Conservation (phyloP, 2,329 filamentous ascomycete species). For the Diplocarpon rosae region DNA sequence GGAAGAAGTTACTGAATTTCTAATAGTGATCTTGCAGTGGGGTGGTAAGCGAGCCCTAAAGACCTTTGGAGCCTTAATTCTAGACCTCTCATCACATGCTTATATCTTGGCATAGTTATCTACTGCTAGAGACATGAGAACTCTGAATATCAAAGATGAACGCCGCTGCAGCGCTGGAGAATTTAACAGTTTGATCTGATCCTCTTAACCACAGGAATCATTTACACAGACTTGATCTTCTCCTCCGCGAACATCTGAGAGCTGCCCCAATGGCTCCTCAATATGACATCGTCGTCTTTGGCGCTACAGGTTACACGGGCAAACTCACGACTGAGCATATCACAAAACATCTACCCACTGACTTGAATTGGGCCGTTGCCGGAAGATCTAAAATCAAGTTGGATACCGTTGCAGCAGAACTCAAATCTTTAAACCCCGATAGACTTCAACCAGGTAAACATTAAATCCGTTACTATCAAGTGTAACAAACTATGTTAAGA, state of each 20-base stretch:
- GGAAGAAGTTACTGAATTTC: conserved; percentile 14
- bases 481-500: background rate
- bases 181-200: background rate
- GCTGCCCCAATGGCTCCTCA: conserved; percentile 23
- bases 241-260: too few species aligned
- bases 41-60: too few species aligned
- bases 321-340: conserved; percentile 68
- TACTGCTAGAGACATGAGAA: too few species aligned
- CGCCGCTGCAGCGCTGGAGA: too few species aligned
- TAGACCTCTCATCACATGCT: too few species aligned
- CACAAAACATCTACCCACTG: conserved; percentile 55
- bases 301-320: conserved; percentile 75
- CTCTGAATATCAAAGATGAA: too few species aligned
- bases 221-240: too few species aligned
- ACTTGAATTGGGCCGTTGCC: conserved; percentile 79
- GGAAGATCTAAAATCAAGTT: conserved; percentile 74
- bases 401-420: conserved; percentile 52
- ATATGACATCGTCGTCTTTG: conserved; percentile 57
- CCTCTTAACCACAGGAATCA: background rate
- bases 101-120: background rate
- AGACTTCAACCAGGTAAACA: conserved; percentile 55
- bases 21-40: conserved; percentile 2
- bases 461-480: background rate
- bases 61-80: too few species aligned
- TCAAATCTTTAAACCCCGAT: conserved; percentile 57